A percentile compares a stretch with the other conserved stretches of the same genome.
phyloP scores from a whole-genome alignment of 257 asterid species.

The Solanum rostratum region DNA sequence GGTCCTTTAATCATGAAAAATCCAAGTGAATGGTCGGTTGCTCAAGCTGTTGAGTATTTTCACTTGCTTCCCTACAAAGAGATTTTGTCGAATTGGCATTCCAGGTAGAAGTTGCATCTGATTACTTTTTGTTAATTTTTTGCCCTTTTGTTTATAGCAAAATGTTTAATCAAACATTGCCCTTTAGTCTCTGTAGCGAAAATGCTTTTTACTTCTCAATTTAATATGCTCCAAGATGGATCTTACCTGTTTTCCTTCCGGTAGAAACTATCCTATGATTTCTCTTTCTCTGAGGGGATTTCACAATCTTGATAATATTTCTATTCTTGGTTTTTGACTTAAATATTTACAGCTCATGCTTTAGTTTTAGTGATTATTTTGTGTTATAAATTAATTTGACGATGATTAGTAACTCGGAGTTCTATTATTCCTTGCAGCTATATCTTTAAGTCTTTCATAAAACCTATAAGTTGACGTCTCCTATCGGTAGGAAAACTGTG shows the following conservation, averaged over 20 bases:
- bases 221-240: background rate
- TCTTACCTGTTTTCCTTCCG: background rate
- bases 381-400: background rate
- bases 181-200: background rate
- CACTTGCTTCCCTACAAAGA: slow-evolving; percentile 21
- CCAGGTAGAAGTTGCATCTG: slow-evolving; percentile 11
- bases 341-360: background rate
- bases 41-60: slow-evolving; percentile 13
- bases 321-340: background rate
- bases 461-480: background rate
- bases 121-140: background rate
- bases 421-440: background rate
- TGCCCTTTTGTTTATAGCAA: background rate
- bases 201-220: background rate
- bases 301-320: background rate
- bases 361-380: background rate
- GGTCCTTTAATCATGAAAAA: slow-evolving; percentile 16
- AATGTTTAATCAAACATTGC: background rate
- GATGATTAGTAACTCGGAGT: background rate
- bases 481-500: background rate
- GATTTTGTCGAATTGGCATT: slow-evolving; percentile 14
- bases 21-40: slow-evolving; percentile 7
- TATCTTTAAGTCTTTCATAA: background rate
- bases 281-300: background rate
- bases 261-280: background rate